Conservation (phyloP, 2,329 filamentous ascomycete species). For the Diaporthe nobilis region DNA sequence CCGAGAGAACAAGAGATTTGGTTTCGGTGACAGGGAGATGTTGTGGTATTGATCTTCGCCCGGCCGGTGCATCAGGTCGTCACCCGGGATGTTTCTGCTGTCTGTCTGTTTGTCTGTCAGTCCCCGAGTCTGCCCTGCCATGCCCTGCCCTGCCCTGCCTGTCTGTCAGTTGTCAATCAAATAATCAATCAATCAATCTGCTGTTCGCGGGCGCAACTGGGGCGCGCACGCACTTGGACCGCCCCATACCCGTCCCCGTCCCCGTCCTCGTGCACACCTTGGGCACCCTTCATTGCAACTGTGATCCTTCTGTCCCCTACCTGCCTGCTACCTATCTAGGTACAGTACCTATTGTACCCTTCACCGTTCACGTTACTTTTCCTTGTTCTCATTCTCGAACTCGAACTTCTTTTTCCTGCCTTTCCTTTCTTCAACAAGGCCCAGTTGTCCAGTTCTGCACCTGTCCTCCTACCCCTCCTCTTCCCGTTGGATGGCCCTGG, state of each 20-base stretch:
- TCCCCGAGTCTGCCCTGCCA: not conserved
- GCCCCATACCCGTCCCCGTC: slow-evolving; percentile 16
- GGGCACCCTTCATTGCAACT: slow-evolving; percentile 27
- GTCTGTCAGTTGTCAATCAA: not conserved
- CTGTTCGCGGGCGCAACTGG: slow-evolving; percentile 1
- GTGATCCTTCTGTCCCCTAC: slow-evolving; percentile 28
- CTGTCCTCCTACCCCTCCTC: not conserved
- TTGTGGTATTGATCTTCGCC: slow-evolving; percentile 17
- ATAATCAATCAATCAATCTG: slow-evolving; percentile 11
- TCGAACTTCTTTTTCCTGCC: not conserved
- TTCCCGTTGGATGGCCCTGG: not conserved
- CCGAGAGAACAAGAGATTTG: slow-evolving; percentile 12
- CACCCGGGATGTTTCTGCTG: not conserved
- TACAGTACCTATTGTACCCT: not conserved
- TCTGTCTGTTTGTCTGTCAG: not conserved
- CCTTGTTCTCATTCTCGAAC: not conserved
- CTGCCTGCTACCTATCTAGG: not conserved
- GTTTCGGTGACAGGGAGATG: slow-evolving; percentile 15
- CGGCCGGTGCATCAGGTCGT: not conserved
- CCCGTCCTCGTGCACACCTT: slow-evolving; percentile 7
- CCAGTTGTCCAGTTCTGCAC: not conserved
- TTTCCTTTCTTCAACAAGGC: slow-evolving; percentile 13
- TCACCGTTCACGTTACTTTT: slow-evolving; percentile 2
- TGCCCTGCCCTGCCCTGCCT: too few relatives aligned
- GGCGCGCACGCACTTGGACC: slow-evolving; percentile 4